Conservation (phyloP, 2,329 filamentous ascomycete species). For the Colletotrichum phormii region DNA sequence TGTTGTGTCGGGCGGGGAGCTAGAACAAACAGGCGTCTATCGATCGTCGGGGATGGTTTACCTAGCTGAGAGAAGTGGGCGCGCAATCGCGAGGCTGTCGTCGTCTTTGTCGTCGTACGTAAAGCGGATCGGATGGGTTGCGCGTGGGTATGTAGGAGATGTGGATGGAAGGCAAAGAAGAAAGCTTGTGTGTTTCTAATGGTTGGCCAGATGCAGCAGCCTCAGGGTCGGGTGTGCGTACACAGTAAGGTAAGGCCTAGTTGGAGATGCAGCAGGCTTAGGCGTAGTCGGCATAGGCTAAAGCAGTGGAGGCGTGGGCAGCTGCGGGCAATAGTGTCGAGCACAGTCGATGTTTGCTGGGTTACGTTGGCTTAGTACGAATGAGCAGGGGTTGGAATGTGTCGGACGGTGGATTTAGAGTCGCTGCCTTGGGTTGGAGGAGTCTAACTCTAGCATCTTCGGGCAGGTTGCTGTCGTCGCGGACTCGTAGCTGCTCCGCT, state of each 20-base stretch:
- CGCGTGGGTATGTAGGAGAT: constrained; percentile 24
- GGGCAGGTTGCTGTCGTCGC: constrained; percentile 14
- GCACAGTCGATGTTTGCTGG: neutral
- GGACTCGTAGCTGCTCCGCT: constrained; percentile 21
- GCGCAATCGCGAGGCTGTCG: constrained; percentile 6
- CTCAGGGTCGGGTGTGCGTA: constrained; percentile 5
- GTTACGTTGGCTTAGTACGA: constrained; percentile 36
- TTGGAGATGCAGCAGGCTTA: constrained; percentile 30
- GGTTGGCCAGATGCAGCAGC: constrained; percentile 25
- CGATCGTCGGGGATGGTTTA: constrained; percentile 5
- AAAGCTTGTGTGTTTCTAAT: constrained; percentile 23
- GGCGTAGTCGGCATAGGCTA: constrained; percentile 6
- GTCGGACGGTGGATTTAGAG: neutral
- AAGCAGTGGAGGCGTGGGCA: constrained; percentile 1
- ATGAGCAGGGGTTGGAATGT: constrained; percentile 17
- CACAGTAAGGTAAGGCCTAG: constrained; percentile 6
- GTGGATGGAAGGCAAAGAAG: constrained; percentile 22
- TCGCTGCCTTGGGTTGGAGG: constrained; percentile 6
- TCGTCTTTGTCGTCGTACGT: constrained; percentile 12
- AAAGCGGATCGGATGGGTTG: constrained; percentile 6
- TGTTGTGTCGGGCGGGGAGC: constrained; percentile 24
- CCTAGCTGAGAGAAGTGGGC: neutral
- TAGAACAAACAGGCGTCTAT: constrained; percentile 15
- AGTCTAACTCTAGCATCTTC: neutral
- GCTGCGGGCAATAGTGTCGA: constrained; percentile 5